Percentiles rank a stretch among this genome's conserved stretches.
phyloP scores from a whole-genome alignment of 148 eudicot genomes.

The Vaccinium corymbosum region DNA sequence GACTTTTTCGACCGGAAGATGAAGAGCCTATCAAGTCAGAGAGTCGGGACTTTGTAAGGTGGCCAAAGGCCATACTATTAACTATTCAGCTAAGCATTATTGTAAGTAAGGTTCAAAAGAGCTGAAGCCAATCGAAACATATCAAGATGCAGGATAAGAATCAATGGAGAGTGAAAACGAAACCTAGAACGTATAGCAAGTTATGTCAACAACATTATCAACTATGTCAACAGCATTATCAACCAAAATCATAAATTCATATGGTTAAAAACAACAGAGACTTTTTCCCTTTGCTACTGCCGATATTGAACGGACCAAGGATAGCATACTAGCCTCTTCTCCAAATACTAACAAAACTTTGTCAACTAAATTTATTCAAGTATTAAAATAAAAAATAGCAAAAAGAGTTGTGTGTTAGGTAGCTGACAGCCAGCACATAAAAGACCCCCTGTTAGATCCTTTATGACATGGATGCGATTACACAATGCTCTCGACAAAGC shows the following conservation, averaged over 20 bases:
- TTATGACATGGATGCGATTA: too few species aligned
- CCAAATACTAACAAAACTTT: background rate
- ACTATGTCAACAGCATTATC: background rate
- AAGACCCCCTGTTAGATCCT: too few species aligned
- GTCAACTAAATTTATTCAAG: background rate
- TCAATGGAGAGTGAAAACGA: background rate
- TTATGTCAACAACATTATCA: too few species aligned
- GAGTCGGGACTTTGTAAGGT: background rate
- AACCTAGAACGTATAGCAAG: background rate
- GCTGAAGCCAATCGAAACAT: background rate
- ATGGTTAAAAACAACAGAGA: background rate
- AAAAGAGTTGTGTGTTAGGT: background rate
- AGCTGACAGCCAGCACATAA: background rate
- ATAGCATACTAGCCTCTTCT: background rate
- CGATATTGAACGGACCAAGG: background rate
- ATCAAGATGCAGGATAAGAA: background rate
- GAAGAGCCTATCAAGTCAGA: too few species aligned
- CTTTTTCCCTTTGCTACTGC: background rate
- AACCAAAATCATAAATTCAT: background rate
- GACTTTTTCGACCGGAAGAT: background rate
- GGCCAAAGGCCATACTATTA: background rate
- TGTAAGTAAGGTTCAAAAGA: too few species aligned
- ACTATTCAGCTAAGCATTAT: too few species aligned
- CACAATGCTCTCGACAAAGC: too few species aligned
- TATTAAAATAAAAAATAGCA: background rate